These are phyloP conservation scores for Fusarium tuaranense DNA, from an alignment of 2,329 filamentous ascomycete species.

Conservation along the genomic window DNA sequence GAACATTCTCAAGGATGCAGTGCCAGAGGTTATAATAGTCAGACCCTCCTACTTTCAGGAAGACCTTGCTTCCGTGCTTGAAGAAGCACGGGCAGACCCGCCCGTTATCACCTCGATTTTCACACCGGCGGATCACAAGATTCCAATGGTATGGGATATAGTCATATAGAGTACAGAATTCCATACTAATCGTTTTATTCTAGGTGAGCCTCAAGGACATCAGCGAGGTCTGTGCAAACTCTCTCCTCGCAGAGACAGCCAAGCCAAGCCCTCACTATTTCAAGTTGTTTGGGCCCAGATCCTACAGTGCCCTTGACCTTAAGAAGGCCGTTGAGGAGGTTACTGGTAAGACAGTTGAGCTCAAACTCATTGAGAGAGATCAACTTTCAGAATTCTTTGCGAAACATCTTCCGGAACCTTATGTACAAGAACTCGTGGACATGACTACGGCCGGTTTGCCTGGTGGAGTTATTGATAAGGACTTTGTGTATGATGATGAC, in stretches of 20 bases:
- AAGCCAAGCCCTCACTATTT: conserved; percentile 31
- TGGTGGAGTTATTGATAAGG: conserved; percentile 41
- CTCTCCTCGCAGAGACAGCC: conserved; percentile 29
- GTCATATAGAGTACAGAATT: no score
- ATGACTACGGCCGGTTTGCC: conserved; percentile 41
- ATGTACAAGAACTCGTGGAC: conserved; percentile 45
- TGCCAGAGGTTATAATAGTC: conserved; percentile 33
- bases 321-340: conserved; percentile 43
- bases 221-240: conserved; percentile 39
- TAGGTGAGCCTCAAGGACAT: conserved; percentile 49
- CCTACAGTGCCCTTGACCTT: conserved; percentile 46
- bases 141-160: conserved; percentile 44
- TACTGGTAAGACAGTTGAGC: conserved; percentile 40
- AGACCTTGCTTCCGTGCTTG: conserved; percentile 30
- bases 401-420: conserved; percentile 32
- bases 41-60: conserved; percentile 37
- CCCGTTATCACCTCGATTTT: conserved; percentile 41
- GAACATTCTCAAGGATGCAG: conserved; percentile 18
- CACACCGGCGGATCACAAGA: conserved; percentile 39
- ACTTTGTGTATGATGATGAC: conserved; percentile 41
- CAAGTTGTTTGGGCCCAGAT: conserved; percentile 45
- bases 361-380: conserved; percentile 38
- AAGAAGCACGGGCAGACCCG: conserved; percentile 31
- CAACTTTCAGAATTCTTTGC: conserved; percentile 42
- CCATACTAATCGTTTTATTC: no score